These are phyloP conservation scores for Ambrosiella xylebori DNA, from an alignment of 2,329 filamentous ascomycete species.

Conservation along the genomic window DNA sequence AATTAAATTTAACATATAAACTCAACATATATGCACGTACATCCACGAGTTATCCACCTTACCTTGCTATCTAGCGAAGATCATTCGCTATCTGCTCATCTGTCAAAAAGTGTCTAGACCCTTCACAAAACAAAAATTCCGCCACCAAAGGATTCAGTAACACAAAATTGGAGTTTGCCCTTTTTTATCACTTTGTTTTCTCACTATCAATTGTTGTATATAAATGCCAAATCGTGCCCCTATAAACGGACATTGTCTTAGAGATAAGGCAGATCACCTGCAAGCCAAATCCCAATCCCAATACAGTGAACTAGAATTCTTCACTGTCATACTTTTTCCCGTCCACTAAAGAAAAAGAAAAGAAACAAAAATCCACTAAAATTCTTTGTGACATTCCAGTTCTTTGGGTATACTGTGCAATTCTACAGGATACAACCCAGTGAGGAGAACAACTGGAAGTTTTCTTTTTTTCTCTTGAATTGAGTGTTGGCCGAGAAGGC, in stretches of 20 bases:
- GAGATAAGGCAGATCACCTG: not conserved
- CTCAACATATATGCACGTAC: too few relatives aligned
- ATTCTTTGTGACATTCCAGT: not conserved
- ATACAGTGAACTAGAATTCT: not conserved
- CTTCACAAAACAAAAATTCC: too few relatives aligned
- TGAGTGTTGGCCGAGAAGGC: too few relatives aligned
- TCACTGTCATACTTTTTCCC: not conserved
- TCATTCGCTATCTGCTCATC: not conserved
- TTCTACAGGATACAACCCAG: too few relatives aligned
- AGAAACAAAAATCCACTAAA: not conserved
- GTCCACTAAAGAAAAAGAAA: not conserved
- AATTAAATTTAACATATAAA: too few relatives aligned
- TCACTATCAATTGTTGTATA: not conserved
- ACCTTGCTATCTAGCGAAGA: too few relatives aligned
- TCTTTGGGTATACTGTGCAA: too few relatives aligned
- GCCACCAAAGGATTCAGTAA: too few relatives aligned
- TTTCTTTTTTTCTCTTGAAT: too few relatives aligned
- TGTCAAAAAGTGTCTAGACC: not conserved
- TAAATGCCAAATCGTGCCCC: not conserved
- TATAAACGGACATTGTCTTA: not conserved
- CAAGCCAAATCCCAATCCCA: not conserved
- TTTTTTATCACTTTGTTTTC: not conserved
- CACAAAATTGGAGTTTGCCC: not conserved
- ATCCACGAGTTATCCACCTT: too few relatives aligned
- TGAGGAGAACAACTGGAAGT: too few relatives aligned